Evolutionary conservation across 441 rosid genomes (phyloP), one percentile per base, ranked within the genome.

Genomic region (Geranium incanum): DNA sequence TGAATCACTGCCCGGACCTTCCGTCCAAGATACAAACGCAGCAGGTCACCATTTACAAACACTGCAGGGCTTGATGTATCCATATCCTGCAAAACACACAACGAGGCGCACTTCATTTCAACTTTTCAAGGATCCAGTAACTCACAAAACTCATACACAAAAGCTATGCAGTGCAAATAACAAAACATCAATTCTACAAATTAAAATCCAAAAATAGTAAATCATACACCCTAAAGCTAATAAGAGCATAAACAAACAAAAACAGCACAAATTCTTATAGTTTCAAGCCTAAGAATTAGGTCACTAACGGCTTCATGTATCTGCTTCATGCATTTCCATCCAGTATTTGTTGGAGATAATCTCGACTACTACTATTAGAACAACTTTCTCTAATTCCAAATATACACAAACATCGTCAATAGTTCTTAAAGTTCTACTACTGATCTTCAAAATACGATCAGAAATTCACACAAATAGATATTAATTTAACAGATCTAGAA

Each of bases 1-100:
- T 89, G 92, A 68, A 94, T 36, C 76, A 91, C 95, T 3, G 87
- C 74, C 59, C 95, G 83, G n/a, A 94, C 96, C 79, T 87, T 88
- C 78, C 86, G 86, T 4, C 95, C 84, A 19, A 86, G 72, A 75
- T 79, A 84, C 77, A 87, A 78, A 1, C 85, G 80, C 77, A 94
- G 67, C 39, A 86, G 73, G 62, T 68, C 84, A 5, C 89, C 95
- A 57, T 91, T 91, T 57, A 91, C 97, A 71, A 91, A 83, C 70
- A 81, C 93, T 15, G 90, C 86, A 74, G 98, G 97, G 71, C 77
- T 85, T 16, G 91, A 88, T 0, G 92, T 84, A 77, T 93, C 97
- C 97, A 93, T 93, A 65, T 60, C 33, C 84, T 77, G 70, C 60
- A 7, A 63, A 71, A 78, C 23, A 72, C 60, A 67, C 9, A 13